These are phyloP conservation scores for Penicillium freii DNA, from an alignment of 2,329 filamentous ascomycete species.

Conservation along the genomic window DNA sequence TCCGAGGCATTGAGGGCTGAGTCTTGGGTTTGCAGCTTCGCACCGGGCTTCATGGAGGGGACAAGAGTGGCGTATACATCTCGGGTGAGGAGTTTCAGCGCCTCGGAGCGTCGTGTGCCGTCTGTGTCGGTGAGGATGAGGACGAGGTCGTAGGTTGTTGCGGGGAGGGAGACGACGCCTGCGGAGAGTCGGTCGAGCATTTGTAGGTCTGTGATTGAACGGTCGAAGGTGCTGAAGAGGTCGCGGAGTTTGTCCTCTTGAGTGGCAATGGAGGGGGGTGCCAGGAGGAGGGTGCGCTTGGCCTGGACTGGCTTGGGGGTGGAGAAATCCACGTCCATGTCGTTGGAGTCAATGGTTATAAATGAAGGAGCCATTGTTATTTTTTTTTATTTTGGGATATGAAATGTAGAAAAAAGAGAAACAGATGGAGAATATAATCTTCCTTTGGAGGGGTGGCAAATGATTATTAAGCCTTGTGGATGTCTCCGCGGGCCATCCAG, in stretches of 20 bases:
- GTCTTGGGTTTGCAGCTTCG: slow-evolving; percentile 61
- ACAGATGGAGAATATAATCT: slow-evolving; percentile 7
- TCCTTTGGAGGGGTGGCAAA: slow-evolving; percentile 22
- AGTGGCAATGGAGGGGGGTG: slow-evolving; percentile 83
- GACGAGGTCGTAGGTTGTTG: slow-evolving; percentile 76
- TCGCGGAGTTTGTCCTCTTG: slow-evolving; percentile 74
- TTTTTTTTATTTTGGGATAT: neutral
- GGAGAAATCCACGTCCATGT: slow-evolving; percentile 50
- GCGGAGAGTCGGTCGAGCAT: slow-evolving; percentile 93
- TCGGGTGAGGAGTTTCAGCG: slow-evolving; percentile 62
- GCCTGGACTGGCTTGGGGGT: slow-evolving; percentile 29
- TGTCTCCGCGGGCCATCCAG: neutral
- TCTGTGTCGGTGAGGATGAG: slow-evolving; percentile 79
- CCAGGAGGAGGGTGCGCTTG: slow-evolving; percentile 73
- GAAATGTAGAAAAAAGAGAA: neutral
- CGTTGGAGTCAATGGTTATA: slow-evolving; percentile 56
- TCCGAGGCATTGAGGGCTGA: slow-evolving; percentile 52
- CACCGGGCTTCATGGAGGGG: slow-evolving; percentile 68
- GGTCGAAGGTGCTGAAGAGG: slow-evolving; percentile 71
- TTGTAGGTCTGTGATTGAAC: slow-evolving; percentile 79
- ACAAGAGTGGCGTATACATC: slow-evolving; percentile 68
- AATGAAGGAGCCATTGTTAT: slow-evolving; percentile 33
- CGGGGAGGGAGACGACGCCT: slow-evolving; percentile 73
- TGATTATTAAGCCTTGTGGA: slow-evolving; percentile 6
- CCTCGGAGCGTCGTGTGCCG: slow-evolving; percentile 62